Evolutionary conservation across 345 rosid genomes (phyloP).

Genomic region (Arabis alpina): DNA sequence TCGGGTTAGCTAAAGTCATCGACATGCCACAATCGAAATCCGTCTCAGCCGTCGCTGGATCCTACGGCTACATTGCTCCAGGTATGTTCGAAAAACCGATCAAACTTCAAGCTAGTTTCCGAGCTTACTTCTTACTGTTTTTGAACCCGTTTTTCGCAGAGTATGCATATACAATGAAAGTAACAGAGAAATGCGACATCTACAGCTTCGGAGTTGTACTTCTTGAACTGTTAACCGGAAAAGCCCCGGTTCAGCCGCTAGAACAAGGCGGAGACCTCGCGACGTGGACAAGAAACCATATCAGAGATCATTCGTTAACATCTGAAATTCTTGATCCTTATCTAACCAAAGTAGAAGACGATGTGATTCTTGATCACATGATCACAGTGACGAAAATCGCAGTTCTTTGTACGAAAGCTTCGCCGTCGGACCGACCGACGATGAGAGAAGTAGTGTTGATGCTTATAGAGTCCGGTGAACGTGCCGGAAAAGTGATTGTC

Average conservation of each 20-base stretch:
- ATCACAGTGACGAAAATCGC: conserved; percentile 75
- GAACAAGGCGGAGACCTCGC: conserved; percentile 96
- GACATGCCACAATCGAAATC: conserved; percentile 97
- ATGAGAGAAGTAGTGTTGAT: conserved; percentile 85
- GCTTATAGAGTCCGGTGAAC: conserved; percentile 76
- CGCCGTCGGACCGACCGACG: conserved; percentile 82
- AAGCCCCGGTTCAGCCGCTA: conserved; percentile 79
- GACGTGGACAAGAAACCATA: conserved; percentile 65
- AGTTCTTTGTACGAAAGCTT: conserved; percentile 67
- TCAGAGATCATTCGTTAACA: conserved; percentile 57
- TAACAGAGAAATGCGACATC: conserved; percentile 93
- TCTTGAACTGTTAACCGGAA: conserved; percentile 80
- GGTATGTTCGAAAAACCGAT: conserved; percentile 50
- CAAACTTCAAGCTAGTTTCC: background rate
- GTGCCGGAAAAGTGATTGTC: conserved; percentile 46
- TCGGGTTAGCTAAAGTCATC: conserved; percentile 94
- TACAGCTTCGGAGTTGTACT: conserved; percentile 96
- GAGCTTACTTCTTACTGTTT: background rate
- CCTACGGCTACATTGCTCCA: conserved; percentile 98
- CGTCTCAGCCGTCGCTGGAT: conserved; percentile 95
- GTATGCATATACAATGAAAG: conserved; percentile 96
- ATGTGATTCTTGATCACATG: conserved; percentile 65
- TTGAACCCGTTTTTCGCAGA: conserved; percentile 47
- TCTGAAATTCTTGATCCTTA: conserved; percentile 66
- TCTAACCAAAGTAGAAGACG: conserved; percentile 58